These are phyloP conservation scores for Sanghuangporus baumii DNA, from an alignment of 1,284 basidiomycete genomes.

Conservation along the genomic window DNA sequence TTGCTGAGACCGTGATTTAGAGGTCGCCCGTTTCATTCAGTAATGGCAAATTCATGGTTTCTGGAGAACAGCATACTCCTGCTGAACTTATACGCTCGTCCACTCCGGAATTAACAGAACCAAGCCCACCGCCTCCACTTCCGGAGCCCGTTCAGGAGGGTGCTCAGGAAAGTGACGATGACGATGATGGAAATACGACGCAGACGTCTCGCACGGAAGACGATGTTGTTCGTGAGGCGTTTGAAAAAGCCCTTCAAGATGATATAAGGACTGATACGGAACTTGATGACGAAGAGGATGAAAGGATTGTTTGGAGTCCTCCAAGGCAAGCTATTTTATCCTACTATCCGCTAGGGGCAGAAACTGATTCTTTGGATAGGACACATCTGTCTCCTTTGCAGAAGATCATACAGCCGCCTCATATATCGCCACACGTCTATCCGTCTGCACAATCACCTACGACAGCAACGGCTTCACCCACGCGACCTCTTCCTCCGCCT, in stretches of 20 bases:
- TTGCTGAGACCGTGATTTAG: conserved; percentile 20
- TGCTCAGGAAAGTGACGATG: conserved; percentile 43
- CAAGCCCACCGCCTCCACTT: background rate
- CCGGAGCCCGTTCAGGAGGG: background rate
- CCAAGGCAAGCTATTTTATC: conserved; percentile 38
- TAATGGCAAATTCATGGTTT: conserved; percentile 21
- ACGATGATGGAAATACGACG: conserved; percentile 53
- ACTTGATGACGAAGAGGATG: conserved; percentile 49
- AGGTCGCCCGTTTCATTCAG: conserved; percentile 38
- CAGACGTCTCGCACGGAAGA: conserved; percentile 72
- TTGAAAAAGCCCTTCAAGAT: conserved; percentile 52
- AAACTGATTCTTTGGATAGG: background rate
- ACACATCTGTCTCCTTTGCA: conserved; percentile 12
- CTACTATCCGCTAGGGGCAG: background rate
- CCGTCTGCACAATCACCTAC: background rate
- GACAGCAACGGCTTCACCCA: background rate
- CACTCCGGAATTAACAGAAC: background rate
- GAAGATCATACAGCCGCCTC: conserved; percentile 8
- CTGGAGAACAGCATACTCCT: background rate
- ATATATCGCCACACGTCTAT: conserved; percentile 5
- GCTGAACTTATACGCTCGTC: conserved; percentile 9
- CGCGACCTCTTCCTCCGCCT: conserved; percentile 20
- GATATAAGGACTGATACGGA: conserved; percentile 35
- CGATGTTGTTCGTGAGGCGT: conserved; percentile 75
- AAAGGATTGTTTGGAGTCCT: conserved; percentile 55